Evolutionary conservation across 352 stramenopile genomes (phyloP).

Genomic region (Phytophthora capsici): DNA sequence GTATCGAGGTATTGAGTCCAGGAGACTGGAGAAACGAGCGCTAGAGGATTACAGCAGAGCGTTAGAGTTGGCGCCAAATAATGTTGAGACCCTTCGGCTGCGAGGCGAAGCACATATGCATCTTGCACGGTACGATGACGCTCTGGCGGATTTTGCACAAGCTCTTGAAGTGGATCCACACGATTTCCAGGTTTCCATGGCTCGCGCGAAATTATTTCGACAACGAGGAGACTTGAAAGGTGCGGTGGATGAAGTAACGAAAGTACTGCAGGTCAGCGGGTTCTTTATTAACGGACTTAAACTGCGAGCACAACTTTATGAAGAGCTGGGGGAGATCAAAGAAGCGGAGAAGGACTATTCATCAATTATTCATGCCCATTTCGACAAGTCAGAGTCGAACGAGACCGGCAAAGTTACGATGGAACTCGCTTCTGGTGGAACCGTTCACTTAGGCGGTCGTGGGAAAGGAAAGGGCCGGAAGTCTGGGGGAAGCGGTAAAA

Average conservation of each 20-base stretch:
- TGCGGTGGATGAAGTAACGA: slow-evolving; percentile 64
- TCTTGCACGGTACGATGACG: slow-evolving; percentile 62
- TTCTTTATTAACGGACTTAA: slow-evolving; percentile 83
- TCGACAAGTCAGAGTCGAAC: slow-evolving; percentile 40
- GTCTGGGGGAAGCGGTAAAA: slow-evolving; percentile 35
- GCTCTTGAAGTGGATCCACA: slow-evolving; percentile 53
- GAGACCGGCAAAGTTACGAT: slow-evolving; percentile 36
- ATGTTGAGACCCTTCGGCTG: slow-evolving; percentile 50
- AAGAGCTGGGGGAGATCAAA: slow-evolving; percentile 40
- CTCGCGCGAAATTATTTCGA: slow-evolving; percentile 57
- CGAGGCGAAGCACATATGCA: slow-evolving; percentile 55
- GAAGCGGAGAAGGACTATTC: slow-evolving; percentile 70
- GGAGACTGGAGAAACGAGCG: slow-evolving; percentile 55
- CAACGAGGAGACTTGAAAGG: slow-evolving; percentile 44
- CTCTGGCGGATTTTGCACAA: slow-evolving; percentile 54
- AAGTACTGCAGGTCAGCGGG: slow-evolving; percentile 60
- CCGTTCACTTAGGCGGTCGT: slow-evolving; percentile 15
- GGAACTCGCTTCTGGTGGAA: slow-evolving; percentile 39
- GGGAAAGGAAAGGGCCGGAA: slow-evolving; percentile 33
- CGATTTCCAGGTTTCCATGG: slow-evolving; percentile 71
- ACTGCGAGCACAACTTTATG: slow-evolving; percentile 61
- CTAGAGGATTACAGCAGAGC: slow-evolving; percentile 69
- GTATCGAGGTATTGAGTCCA: slow-evolving; percentile 43
- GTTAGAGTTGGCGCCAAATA: slow-evolving; percentile 50
- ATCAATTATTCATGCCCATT: slow-evolving; percentile 75